These are phyloP conservation scores for Plectranthus barbatus DNA, from an alignment of 257 asterid genomes.

Conservation along the genomic window DNA sequence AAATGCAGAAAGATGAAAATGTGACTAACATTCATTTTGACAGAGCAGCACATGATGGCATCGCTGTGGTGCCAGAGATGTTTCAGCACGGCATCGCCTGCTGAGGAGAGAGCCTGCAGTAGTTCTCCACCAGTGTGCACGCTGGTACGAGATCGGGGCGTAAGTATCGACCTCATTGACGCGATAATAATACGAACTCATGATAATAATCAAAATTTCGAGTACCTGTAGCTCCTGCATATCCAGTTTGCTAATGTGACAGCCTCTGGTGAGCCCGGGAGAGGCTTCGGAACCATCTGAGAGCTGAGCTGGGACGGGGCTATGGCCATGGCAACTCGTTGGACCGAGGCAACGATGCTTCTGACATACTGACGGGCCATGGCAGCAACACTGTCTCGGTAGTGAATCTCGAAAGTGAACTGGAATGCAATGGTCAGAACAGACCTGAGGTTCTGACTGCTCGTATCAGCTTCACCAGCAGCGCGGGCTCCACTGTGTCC, in stretches of 20 bases:
- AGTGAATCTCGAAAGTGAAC: slow-evolving; percentile 82
- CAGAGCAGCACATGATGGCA: slow-evolving; percentile 91
- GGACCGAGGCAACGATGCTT: slow-evolving; percentile 75
- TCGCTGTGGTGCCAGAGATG: slow-evolving; percentile 87
- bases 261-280: slow-evolving; percentile 80
- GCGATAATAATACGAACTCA: too few relatives aligned
- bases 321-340: slow-evolving; percentile 84
- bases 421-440: slow-evolving; percentile 91
- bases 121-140: slow-evolving; percentile 76
- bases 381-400: slow-evolving; percentile 72
- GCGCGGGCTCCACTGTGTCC: slow-evolving; percentile 54
- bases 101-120: slow-evolving; percentile 37
- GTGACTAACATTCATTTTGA: slow-evolving; percentile 64
- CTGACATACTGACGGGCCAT: slow-evolving; percentile 95
- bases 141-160: slow-evolving; percentile 21
- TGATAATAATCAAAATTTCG: background rate
- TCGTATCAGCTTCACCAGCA: slow-evolving; percentile 44
- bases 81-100: slow-evolving; percentile 65
- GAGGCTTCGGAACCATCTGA: slow-evolving; percentile 46
- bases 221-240: slow-evolving; percentile 73
- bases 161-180: too few relatives aligned
- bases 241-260: slow-evolving; percentile 78
- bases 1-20: background rate
- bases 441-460: slow-evolving; percentile 54
- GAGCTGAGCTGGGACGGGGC: slow-evolving; percentile 66